phyloP scores from a whole-genome alignment of 108 stramenopile genomes.

The Pseudonitzschia delicatissima region DNA sequence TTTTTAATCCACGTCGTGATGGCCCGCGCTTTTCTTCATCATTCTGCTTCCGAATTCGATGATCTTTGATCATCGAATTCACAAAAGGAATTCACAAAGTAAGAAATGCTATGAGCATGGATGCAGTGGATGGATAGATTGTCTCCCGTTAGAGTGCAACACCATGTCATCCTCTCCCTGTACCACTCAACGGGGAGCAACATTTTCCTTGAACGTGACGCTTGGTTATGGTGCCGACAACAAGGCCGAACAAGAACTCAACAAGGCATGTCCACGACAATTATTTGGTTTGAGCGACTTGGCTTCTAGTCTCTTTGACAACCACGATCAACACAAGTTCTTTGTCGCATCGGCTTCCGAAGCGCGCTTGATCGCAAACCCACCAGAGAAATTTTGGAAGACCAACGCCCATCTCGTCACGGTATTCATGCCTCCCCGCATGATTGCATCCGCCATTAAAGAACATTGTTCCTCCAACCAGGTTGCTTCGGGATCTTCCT shows the following conservation, averaged over 20 bases:
- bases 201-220: slow-evolving; percentile 25
- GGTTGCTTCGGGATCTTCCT: slow-evolving; percentile 31
- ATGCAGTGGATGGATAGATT: no score
- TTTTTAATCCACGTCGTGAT: no score
- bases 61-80: no score
- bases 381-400: slow-evolving; percentile 10
- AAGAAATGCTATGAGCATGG: no score
- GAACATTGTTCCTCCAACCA: slow-evolving; percentile 15
- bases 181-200: background rate
- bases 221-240: slow-evolving; percentile 27
- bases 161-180: background rate
- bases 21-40: no score
- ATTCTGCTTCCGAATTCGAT: no score
- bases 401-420: slow-evolving; percentile 13
- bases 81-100: no score
- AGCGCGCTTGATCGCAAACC: slow-evolving; percentile 18
- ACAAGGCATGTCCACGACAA: slow-evolving; percentile 20
- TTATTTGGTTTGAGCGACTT: slow-evolving; percentile 10
- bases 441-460: slow-evolving; percentile 18
- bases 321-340: slow-evolving; percentile 5
- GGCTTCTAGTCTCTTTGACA: slow-evolving; percentile 18
- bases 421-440: slow-evolving; percentile 26
- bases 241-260: slow-evolving; percentile 18
- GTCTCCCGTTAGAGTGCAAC: no score
- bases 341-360: slow-evolving; percentile 33